These are phyloP conservation scores for Petunia hybrid DNA, from an alignment of 305 asterid genomes.

Conservation along the genomic window DNA sequence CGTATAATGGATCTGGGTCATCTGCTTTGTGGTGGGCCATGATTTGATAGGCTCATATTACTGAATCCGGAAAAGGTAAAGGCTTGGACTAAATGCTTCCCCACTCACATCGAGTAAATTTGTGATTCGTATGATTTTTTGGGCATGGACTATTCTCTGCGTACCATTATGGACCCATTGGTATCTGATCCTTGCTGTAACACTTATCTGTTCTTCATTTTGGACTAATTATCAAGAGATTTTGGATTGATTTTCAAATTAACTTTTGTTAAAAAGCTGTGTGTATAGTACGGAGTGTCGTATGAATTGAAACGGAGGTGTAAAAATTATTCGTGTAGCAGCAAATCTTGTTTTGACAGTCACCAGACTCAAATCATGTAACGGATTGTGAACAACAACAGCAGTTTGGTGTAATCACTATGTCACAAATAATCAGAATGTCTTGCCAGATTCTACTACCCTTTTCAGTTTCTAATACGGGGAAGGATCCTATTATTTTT, in stretches of 20 bases:
- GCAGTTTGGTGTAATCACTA: too few species aligned
- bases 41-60: slow-evolving; percentile 46
- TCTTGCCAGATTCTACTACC: background rate
- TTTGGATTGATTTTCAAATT: background rate
- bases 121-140: background rate
- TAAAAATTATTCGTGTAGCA: too few species aligned
- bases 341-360: too few species aligned
- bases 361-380: too few species aligned
- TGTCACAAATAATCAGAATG: too few species aligned
- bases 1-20: slow-evolving; percentile 73
- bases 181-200: background rate
- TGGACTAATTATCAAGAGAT: slow-evolving; percentile 10
- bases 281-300: too few species aligned
- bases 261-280: too few species aligned
- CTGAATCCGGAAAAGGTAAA: slow-evolving; percentile 52
- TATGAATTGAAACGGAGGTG: too few species aligned
- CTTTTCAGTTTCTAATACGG: too few species aligned
- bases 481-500: background rate
- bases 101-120: background rate
- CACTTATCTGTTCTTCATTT: background rate
- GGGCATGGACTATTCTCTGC: background rate
- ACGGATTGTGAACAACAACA: too few species aligned
- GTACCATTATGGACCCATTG: background rate
- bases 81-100: slow-evolving; percentile 41
- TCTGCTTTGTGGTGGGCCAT: slow-evolving; percentile 65